phyloP scores from a whole-genome alignment of 1,284 basidiomycete species.

The Ceratobasidium sp. region DNA sequence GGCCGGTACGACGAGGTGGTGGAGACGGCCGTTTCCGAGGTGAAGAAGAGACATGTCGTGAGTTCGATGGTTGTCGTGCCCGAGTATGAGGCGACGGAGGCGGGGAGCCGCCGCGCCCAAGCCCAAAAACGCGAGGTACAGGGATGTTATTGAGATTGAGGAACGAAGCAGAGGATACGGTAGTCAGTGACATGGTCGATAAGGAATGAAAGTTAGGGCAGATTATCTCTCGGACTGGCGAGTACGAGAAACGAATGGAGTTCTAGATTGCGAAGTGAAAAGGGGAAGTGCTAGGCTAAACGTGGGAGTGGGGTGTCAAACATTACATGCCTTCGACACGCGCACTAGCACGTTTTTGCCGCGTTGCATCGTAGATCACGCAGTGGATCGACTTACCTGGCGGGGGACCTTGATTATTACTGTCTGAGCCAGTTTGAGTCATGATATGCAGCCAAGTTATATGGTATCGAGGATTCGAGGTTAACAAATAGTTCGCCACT shows the following conservation, averaged over 20 bases:
- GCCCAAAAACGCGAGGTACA: conserved; percentile 31
- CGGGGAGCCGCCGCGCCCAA: conserved; percentile 23
- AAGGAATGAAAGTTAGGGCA: conserved; percentile 11
- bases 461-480: not conserved
- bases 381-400: conserved; percentile 4
- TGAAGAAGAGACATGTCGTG: conserved; percentile 4
- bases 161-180: conserved; percentile 36
- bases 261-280: not conserved
- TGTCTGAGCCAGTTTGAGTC: conserved; percentile 10
- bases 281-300: not conserved
- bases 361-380: conserved; percentile 3
- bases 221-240: conserved; percentile 5
- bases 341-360: conserved; percentile 22
- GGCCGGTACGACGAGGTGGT: not conserved
- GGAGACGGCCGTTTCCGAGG: conserved; percentile 16
- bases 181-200: conserved; percentile 39
- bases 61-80: not conserved
- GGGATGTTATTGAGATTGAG: conserved; percentile 21
- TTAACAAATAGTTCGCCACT: no score
- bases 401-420: conserved; percentile 6
- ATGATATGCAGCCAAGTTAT: not conserved
- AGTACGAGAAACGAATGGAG: not conserved
- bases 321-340: conserved; percentile 6
- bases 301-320: not conserved
- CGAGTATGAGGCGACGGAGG: conserved; percentile 14